phyloP scores from a whole-genome alignment of 2,329 filamentous ascomycete genomes.

The Microcera coccophila region DNA sequence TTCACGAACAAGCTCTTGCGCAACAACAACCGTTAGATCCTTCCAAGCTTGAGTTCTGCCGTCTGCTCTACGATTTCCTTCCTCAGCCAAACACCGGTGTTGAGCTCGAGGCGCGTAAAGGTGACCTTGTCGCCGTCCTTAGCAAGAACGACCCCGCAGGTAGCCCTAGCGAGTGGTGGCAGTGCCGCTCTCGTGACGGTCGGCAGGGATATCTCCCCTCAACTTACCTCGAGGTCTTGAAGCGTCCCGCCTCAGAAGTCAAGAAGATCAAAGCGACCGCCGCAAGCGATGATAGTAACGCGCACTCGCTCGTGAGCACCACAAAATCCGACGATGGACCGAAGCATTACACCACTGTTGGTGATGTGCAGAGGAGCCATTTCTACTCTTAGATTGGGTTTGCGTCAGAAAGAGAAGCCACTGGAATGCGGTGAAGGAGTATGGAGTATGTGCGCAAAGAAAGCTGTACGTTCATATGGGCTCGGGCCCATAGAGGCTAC shows the following conservation, averaged over 20 bases:
- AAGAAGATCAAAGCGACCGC: constrained; percentile 51
- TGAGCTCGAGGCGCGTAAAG: constrained; percentile 89
- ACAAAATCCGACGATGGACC: constrained; percentile 40
- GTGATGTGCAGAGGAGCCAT: constrained; percentile 56
- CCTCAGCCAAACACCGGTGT: constrained; percentile 69
- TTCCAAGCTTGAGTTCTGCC: constrained; percentile 92
- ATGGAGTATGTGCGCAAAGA: too few relatives aligned
- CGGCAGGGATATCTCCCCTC: constrained; percentile 87
- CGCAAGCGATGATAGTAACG: constrained; percentile 43
- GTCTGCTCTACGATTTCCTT: constrained; percentile 88
- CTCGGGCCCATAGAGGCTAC: neutral
- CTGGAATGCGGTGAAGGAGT: too few relatives aligned
- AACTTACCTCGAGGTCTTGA: constrained; percentile 78
- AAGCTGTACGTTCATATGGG: too few relatives aligned
- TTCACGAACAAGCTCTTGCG: constrained; percentile 49
- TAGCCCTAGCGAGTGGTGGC: constrained; percentile 95
- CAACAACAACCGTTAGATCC: constrained; percentile 66
- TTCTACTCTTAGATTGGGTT: constrained; percentile 48
- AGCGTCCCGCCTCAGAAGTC: constrained; percentile 48
- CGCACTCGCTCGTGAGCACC: constrained; percentile 49
- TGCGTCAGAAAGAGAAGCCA: neutral
- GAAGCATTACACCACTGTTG: constrained; percentile 50
- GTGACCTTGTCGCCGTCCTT: constrained; percentile 90
- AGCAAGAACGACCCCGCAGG: constrained; percentile 90
- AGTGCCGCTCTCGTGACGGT: constrained; percentile 84